Evolutionary conservation across 352 stramenopile species (phyloP).

Genomic region (Globisporangium splendens): DNA sequence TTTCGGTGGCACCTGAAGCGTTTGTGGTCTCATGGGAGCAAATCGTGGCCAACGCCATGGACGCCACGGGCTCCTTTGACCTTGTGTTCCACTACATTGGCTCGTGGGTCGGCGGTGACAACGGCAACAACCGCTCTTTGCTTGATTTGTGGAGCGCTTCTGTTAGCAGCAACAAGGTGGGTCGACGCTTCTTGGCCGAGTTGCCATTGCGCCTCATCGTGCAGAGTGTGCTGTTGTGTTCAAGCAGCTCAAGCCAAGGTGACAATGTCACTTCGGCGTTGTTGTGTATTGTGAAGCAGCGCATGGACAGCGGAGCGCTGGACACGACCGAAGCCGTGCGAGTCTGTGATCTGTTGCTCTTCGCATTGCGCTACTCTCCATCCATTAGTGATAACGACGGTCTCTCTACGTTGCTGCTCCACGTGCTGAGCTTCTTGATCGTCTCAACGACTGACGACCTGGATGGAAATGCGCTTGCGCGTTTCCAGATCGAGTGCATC

Average conservation of each 20-base stretch:
- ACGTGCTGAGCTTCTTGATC: constrained; percentile 32
- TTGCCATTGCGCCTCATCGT: constrained; percentile 15
- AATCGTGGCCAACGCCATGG: constrained; percentile 31
- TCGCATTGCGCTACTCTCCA: constrained; percentile 25
- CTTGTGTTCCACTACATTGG: constrained; percentile 54
- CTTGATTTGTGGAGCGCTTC: constrained; percentile 6
- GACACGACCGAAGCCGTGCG: constrained; percentile 20
- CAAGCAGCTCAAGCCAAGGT: not conserved
- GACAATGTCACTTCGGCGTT: not conserved
- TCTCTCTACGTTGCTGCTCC: constrained; percentile 35
- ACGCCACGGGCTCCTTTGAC: constrained; percentile 25
- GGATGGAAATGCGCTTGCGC: not conserved
- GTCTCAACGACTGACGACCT: constrained; percentile 4
- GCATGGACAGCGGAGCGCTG: constrained; percentile 11
- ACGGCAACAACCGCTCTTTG: constrained; percentile 8
- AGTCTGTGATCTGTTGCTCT: constrained; percentile 51
- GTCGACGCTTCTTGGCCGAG: constrained; percentile 6
- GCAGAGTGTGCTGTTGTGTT: constrained; percentile 14
- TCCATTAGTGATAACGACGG: not conserved
- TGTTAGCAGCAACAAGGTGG: not conserved
- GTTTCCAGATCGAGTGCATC: constrained; percentile 22
- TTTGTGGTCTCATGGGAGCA: constrained; percentile 34
- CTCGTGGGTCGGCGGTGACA: constrained; percentile 33
- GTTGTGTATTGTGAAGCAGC: constrained; percentile 12
- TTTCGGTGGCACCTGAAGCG: constrained; percentile 14